Evolutionary conservation across 352 stramenopile species (phyloP).

Genomic region (Pythium grandisporangium): DNA sequence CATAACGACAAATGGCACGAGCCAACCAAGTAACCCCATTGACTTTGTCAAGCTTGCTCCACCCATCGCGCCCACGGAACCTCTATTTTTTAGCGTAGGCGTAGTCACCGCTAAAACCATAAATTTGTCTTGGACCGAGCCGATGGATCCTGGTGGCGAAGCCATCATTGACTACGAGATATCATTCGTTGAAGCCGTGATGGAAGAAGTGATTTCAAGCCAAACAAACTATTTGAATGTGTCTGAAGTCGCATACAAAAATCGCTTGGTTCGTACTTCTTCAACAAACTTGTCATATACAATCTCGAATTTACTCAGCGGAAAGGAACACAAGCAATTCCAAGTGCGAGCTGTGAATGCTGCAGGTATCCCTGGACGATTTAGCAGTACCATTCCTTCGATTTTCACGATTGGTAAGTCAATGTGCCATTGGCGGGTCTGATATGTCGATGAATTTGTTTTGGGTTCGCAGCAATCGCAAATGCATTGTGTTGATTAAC

Average conservation of each 20-base stretch:
- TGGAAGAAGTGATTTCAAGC: slow-evolving; percentile 29
- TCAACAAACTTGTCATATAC: slow-evolving; percentile 25
- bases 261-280: slow-evolving; percentile 34
- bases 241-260: slow-evolving; percentile 47
- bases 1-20: slow-evolving; percentile 50
- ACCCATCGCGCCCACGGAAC: slow-evolving; percentile 22
- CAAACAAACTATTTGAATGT: slow-evolving; percentile 41
- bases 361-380: slow-evolving; percentile 41
- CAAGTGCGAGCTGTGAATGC: slow-evolving; percentile 50
- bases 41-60: slow-evolving; percentile 19
- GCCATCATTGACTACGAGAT: slow-evolving; percentile 62
- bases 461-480: too few relatives aligned
- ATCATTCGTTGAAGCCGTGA: slow-evolving; percentile 44
- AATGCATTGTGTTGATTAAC: too few relatives aligned
- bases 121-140: slow-evolving; percentile 50
- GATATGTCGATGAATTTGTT: not conserved
- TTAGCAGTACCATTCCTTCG: slow-evolving; percentile 29
- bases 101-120: slow-evolving; percentile 53
- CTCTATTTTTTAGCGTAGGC: slow-evolving; percentile 36
- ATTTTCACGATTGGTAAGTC: slow-evolving; percentile 58
- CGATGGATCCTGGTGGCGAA: slow-evolving; percentile 44
- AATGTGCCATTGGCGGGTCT: not conserved
- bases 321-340: slow-evolving; percentile 56
- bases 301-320: slow-evolving; percentile 39
- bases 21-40: slow-evolving; percentile 32